A percentile compares a stretch with the other conserved stretches of the same genome.
These are phyloP conservation scores for Berkeleyomyces basicola DNA, from an alignment of 2,329 filamentous ascomycete genomes.

Conservation along the genomic window DNA sequence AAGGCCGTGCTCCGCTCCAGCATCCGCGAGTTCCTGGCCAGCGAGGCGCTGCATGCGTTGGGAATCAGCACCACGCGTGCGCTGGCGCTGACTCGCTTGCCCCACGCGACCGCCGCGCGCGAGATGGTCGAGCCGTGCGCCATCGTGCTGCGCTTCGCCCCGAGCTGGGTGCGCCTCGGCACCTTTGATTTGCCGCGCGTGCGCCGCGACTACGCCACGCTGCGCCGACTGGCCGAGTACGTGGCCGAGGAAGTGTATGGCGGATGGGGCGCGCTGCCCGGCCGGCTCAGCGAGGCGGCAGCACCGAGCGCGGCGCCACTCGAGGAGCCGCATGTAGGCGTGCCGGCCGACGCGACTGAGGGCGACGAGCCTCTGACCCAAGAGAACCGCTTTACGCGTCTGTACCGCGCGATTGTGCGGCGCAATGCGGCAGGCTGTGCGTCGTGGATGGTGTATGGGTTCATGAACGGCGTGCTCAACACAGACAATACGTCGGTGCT, in stretches of 20 bases:
- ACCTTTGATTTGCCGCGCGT: constrained; percentile 86
- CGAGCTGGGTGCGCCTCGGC: constrained; percentile 84
- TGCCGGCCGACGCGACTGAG: constrained; percentile 44
- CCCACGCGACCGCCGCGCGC: constrained; percentile 53
- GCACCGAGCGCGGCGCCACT: constrained; percentile 22
- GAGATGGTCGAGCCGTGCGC: constrained; percentile 79
- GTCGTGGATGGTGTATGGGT: constrained; percentile 95
- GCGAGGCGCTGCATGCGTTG: constrained; percentile 73
- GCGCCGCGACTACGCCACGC: constrained; percentile 58
- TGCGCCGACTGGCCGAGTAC: constrained; percentile 63
- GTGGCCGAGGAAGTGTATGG: constrained; percentile 74
- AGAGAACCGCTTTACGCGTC: constrained; percentile 72
- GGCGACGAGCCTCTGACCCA: constrained; percentile 44
- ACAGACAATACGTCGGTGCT: constrained; percentile 92
- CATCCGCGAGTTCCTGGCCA: constrained; percentile 87
- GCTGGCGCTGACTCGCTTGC: constrained; percentile 62
- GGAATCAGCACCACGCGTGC: constrained; percentile 76
- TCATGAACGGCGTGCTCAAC: constrained; percentile 96
- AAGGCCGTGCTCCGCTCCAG: constrained; percentile 85
- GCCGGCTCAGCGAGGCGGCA: constrained; percentile 34
- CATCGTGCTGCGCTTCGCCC: constrained; percentile 80
- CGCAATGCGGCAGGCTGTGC: constrained; percentile 80
- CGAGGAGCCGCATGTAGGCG: constrained; percentile 30
- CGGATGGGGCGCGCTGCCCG: constrained; percentile 74
- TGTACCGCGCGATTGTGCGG: constrained; percentile 76